These are phyloP conservation scores for Fusarium begoniae DNA, from an alignment of 2,329 filamentous ascomycete species.

Conservation along the genomic window DNA sequence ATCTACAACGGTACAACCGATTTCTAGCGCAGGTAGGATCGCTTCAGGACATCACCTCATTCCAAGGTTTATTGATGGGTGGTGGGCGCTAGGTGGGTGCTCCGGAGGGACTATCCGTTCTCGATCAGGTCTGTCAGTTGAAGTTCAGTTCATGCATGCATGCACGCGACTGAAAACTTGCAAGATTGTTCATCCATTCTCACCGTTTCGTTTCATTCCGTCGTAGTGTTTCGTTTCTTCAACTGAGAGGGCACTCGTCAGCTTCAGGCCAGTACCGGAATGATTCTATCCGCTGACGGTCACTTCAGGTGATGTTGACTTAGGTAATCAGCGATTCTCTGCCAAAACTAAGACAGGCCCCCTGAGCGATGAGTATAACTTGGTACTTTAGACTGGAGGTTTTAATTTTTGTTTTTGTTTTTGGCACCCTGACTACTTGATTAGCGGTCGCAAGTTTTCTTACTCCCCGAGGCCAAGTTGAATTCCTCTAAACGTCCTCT, in stretches of 20 bases:
- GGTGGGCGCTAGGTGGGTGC: not conserved
- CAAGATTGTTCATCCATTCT: slow-evolving; percentile 6
- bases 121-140: slow-evolving; percentile 1
- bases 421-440: not conserved
- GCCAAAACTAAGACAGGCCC: not conserved
- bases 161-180: not conserved
- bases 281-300: not conserved
- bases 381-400: not conserved
- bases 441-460: not conserved
- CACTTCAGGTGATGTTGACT: slow-evolving; percentile 17
- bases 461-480: not conserved
- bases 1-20: not conserved
- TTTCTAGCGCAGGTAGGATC: slow-evolving; percentile 18
- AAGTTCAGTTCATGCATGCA: slow-evolving; percentile 12
- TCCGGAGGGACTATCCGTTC: not conserved
- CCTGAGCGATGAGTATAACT: not conserved
- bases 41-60: slow-evolving; percentile 12
- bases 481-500: not conserved
- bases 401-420: not conserved
- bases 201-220: slow-evolving; percentile 31
- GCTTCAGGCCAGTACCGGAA: slow-evolving; percentile 26
- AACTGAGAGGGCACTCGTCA: slow-evolving; percentile 14
- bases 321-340: not conserved
- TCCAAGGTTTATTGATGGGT: not conserved
- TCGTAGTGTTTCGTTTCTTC: slow-evolving; percentile 22